These are phyloP conservation scores for Exophiala aquamarina DNA, from an alignment of 2,329 filamentous ascomycete species.

Conservation along the genomic window DNA sequence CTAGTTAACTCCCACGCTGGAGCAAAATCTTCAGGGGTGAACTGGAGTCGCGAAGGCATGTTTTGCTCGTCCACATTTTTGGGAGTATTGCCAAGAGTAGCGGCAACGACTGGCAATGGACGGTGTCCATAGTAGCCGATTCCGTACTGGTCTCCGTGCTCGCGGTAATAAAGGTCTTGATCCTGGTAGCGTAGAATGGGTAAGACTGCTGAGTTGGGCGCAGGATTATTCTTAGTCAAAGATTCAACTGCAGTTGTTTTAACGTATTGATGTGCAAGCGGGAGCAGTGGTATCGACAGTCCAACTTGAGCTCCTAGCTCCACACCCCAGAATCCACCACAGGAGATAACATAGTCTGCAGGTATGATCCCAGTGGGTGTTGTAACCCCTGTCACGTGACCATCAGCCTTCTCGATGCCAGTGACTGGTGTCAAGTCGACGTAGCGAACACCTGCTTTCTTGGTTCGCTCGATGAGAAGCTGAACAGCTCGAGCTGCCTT, in stretches of 20 bases:
- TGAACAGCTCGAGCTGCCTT: slow-evolving; percentile 63
- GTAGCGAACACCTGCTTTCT: slow-evolving; percentile 59
- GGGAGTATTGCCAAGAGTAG: slow-evolving; percentile 54
- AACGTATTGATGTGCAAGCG: slow-evolving; percentile 64
- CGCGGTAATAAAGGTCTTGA: slow-evolving; percentile 63
- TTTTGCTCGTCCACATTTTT: slow-evolving; percentile 56
- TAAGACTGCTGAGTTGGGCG: slow-evolving; percentile 51
- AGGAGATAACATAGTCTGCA: slow-evolving; percentile 63
- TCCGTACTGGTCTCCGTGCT: slow-evolving; percentile 62
- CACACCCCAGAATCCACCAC: slow-evolving; percentile 66
- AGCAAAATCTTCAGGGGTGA: slow-evolving; percentile 61
- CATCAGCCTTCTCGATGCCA: slow-evolving; percentile 51
- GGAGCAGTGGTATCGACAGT: slow-evolving; percentile 58
- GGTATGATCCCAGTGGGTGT: slow-evolving; percentile 51
- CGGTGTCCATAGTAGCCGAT: slow-evolving; percentile 66
- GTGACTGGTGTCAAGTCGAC: slow-evolving; percentile 58
- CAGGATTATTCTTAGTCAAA: slow-evolving; percentile 42
- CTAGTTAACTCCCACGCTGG: slow-evolving; percentile 60
- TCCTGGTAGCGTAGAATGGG: slow-evolving; percentile 65
- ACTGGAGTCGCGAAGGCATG: slow-evolving; percentile 64
- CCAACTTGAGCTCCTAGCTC: slow-evolving; percentile 64
- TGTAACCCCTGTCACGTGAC: slow-evolving; percentile 57
- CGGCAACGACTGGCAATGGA: slow-evolving; percentile 60
- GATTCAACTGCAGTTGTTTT: slow-evolving; percentile 58
- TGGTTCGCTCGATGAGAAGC: slow-evolving; percentile 59